Percentiles rank a stretch among this genome's conserved stretches.
Evolutionary conservation across 1,139 yeast species (phyloP).

Genomic region (Ogataea hybrid): DNA sequence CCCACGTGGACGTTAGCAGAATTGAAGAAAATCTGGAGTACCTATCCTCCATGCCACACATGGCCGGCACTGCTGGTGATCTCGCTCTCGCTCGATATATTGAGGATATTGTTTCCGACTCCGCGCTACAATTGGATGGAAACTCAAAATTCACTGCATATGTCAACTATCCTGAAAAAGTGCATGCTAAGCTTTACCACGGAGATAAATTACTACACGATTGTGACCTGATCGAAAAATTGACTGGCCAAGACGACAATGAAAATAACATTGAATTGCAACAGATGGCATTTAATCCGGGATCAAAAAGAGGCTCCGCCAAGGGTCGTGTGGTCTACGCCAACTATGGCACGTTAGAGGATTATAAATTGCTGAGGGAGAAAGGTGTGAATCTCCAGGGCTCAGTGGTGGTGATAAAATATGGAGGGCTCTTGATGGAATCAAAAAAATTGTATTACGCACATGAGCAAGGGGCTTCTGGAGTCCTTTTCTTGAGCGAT

Average conservation of each 20-base stretch:
- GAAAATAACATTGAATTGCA: constrained; percentile 14
- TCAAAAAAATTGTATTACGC: constrained; percentile 56
- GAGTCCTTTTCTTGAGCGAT: constrained; percentile 55
- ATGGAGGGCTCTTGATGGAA: constrained; percentile 36
- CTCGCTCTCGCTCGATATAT: constrained; percentile 65
- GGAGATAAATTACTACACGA: constrained; percentile 20
- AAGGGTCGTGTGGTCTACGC: constrained; percentile 54
- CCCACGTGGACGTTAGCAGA: constrained; percentile 51
- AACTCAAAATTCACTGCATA: constrained; percentile 51
- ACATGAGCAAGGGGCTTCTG: constrained; percentile 49
- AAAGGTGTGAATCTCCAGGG: constrained; percentile 38
- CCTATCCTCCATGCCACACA: constrained; percentile 78
- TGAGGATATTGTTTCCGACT: constrained; percentile 52
- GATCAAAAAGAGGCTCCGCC: constrained; percentile 58
- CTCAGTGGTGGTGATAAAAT: constrained; percentile 58
- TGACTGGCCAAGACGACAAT: not conserved
- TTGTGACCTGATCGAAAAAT: constrained; percentile 32
- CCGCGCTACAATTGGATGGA: constrained; percentile 53
- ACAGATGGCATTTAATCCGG: constrained; percentile 61
- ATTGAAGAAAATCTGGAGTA: constrained; percentile 74
- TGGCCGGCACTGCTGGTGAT: constrained; percentile 88
- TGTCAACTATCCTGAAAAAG: constrained; percentile 54
- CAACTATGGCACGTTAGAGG: constrained; percentile 62
- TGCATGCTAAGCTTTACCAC: constrained; percentile 25
- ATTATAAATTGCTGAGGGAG: constrained; percentile 45